Percentiles rank a stretch among this genome's conserved stretches.
Conservation (phyloP, 129 eudicot genomes). For the Deinandra increscens region DNA sequence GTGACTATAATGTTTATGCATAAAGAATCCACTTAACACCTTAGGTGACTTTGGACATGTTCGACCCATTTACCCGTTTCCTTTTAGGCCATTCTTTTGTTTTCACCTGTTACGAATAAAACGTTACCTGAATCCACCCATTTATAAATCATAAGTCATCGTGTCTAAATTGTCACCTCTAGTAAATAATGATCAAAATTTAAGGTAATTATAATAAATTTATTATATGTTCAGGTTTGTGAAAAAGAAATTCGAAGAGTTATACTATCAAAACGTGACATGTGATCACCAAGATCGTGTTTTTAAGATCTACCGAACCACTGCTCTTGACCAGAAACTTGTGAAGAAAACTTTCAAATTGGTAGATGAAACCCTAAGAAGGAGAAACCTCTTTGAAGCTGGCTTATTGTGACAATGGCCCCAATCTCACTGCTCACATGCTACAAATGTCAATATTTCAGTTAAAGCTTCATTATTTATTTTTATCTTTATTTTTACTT, state of each 20-base stretch:
- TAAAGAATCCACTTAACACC: background rate
- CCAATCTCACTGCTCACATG: conserved; percentile 18
- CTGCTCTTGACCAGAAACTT: conserved; percentile 93
- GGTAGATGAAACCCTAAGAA: conserved; percentile 94
- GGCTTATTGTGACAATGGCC: conserved; percentile 68
- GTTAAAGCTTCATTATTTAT: conserved; percentile 19
- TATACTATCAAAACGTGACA: conserved; percentile 81
- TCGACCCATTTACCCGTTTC: background rate
- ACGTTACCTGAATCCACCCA: background rate
- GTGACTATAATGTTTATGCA: background rate
- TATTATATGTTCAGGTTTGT: conserved; percentile 59
- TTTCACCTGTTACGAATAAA: background rate
- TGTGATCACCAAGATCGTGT: conserved; percentile 91
- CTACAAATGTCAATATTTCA: conserved; percentile 46
- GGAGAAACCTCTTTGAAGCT: conserved; percentile 95
- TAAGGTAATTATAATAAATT: background rate
- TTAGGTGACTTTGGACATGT: background rate
- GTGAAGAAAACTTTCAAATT: conserved; percentile 97
- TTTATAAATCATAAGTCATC: background rate
- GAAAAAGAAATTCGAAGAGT: conserved; percentile 95
- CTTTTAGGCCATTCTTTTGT: background rate
- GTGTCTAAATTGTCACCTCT: background rate
- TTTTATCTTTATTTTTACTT: conserved; percentile 13
- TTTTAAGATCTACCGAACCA: conserved; percentile 94
- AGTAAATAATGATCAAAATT: background rate